Evolutionary conservation across 495 filamentous ascomycete species (phyloP).

Genomic region (Collariella sp.): DNA sequence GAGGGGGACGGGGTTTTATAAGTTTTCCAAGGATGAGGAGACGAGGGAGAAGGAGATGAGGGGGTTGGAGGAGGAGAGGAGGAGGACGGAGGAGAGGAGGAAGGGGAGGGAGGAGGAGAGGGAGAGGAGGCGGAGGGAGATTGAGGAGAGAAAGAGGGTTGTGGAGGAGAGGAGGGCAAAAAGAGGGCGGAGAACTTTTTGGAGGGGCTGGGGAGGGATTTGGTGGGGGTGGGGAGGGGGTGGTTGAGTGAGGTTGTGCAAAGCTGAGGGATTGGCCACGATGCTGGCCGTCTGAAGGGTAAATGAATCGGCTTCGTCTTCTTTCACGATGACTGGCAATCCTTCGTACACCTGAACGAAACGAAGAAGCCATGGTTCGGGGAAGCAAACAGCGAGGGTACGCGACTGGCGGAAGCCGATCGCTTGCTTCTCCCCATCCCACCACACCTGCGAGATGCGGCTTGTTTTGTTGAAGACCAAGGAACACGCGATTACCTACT

Average conservation of each 20-base stretch:
- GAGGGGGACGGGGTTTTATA: constrained; percentile 85
- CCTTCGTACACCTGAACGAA: too few relatives aligned
- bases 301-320: too few relatives aligned
- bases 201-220: constrained; percentile 42
- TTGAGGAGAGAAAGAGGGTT: constrained; percentile 45
- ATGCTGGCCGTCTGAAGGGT: too few relatives aligned
- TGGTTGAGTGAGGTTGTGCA: background rate
- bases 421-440: too few relatives aligned
- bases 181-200: constrained; percentile 69
- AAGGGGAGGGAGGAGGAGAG: constrained; percentile 46
- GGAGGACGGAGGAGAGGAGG: constrained; percentile 57
- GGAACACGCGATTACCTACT: too few relatives aligned
- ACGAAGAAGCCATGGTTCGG: too few relatives aligned
- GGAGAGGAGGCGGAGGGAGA: constrained; percentile 32
- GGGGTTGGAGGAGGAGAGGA: constrained; percentile 54
- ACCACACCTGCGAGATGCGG: too few relatives aligned
- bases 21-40: constrained; percentile 64
- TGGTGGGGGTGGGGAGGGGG: background rate
- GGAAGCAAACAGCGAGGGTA: too few relatives aligned
- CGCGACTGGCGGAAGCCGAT: too few relatives aligned
- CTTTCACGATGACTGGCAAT: too few relatives aligned
- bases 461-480: too few relatives aligned
- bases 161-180: constrained; percentile 51
- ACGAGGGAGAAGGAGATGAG: constrained; percentile 66
- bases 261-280: too few relatives aligned